Evolutionary conservation across 2,329 filamentous ascomycete species (phyloP), one percentile per base, ranked within the genome.

Genomic region (Ophiostoma sp.): DNA sequence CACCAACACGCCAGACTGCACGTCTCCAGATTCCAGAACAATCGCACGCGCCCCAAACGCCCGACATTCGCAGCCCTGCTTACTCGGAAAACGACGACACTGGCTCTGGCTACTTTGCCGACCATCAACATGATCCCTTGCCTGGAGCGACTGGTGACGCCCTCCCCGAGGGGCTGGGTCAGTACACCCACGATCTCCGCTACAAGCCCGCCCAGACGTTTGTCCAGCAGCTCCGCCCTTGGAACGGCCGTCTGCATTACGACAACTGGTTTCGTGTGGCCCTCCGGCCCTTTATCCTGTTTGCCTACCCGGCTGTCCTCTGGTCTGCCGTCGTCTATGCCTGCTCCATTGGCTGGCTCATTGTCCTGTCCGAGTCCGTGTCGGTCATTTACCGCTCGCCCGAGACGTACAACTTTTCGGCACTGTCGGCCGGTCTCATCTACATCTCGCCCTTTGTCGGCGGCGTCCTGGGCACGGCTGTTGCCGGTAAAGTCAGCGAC

Each of bases 381-480:
- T 88, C 93, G 0, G 86, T 92, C 74, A 92, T 98, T 75, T 98
- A 93, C 81, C 89, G 92, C 50, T 85, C 89, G 72, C 84, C 85
- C 0, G 84, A 87, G 0, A 86, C 85, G 0, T 98, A 98, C 83
- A 89, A 95, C 77, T 98, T 98, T 80, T 90, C 87, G 31, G 87
- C 93, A 0, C 84, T 98, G 0, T 87, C 93, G 0, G 84, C 98
- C 0, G 95, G 95, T 8, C 85, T 98, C 0, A 88, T 98, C 0
- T 98, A 98, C 80, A 86, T 98, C 63, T 95, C 93, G 0, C 95
- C 95, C 0, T 98, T 98, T 78, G 83, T 98, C 4, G 95, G 94
- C 17, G 94, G 93, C 8, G 87, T 98, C 4, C 85, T 98, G 0
- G 95, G 95, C n/a, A 97, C 95, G 0, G 94, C 92, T 0, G 93